Evolutionary conservation across 2,329 filamentous ascomycete genomes (phyloP), one percentile per base, ranked within the genome.

Genomic region (Lecanicillium sp.): DNA sequence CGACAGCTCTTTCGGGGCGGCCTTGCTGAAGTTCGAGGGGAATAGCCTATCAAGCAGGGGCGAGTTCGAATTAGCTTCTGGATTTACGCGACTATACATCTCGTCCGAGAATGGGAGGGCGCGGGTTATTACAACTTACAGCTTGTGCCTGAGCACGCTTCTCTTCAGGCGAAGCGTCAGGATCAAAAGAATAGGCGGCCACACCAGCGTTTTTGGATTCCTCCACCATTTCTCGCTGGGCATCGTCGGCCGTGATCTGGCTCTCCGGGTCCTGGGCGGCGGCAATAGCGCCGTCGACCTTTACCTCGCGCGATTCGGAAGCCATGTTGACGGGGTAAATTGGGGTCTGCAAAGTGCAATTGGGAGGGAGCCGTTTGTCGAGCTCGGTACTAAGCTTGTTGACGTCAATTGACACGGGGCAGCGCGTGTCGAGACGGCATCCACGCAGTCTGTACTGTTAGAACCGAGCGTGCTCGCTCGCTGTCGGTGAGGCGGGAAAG

Each of bases 171-270:
- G 73, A 81, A 30, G 88, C 89, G 67, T 95, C 66, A 1, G 92
- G 87, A 56, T 98, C 75, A 64, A 96, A 98, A 45, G 80, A 76
- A 57, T 85, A 92, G 46, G 87, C 89, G 20, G 81, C 67, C 17
- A 83, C 77, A 30, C 92, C 92, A 11, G 83, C 85, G 52, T 83
- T 82, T 53, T 73, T 78, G 49, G 85, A 86, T 59, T 94, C 80
- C 38, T 85, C 70, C 18, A 94, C 71, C 35, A 95, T 73, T 51
- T 76, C 75, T 49, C 75, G 71, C 63, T 94, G 75, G 22, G 85
- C 85, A 46, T 81, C 78, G 29, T 83, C 75, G 33, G 85, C 70
- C 29, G 78, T 75, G 47, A 88, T 73, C 32, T 62, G 65, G 56
- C 72, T 83, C 50, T 84, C 63, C 27, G 85, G 79, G 57, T 94